Base-by-base conservation (phyloP, 177 flowering plant genomes). In the Tripterygium wilfordii region DNA sequence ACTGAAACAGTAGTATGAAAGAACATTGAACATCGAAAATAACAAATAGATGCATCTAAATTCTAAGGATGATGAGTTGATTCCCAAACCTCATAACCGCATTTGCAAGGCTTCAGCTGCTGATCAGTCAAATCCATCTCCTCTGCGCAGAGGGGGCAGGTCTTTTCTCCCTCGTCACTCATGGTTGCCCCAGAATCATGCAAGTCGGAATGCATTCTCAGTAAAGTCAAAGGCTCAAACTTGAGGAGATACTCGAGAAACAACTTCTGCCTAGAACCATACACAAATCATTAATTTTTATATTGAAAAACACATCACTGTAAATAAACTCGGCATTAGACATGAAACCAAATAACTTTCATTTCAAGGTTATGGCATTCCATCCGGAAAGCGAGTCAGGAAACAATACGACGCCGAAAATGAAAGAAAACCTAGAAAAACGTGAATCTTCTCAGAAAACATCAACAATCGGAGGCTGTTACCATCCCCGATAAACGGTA, bases 141-240 rank as follows among this genome's bases (percentile, higher is more conserved):
- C 57, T 72, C 77, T 13, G 77, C 58, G 35, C 77, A 72, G 14
- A 72, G 60, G 24, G 77, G 77, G 42, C 77, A 72, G 8, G 64
- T 48, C 63, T 62, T 69, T 23, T 68, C 77, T 48, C 68, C 74
- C 27, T 68, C 45, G 25, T 68, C 67, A 52, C 63, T 62, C 64
- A 65, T 72, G 62, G 25, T 70, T 56, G 42, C 50, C 48, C 21
- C 25, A 29, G 45, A 28, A 20, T 17, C 17, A 42, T 2, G 22
- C 20, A 32, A 21, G 13, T 12, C 4, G 18, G 10, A 14, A 8
- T 32, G n/a, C n/a, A 22, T 0, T 2, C 19, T 41, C 3, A 35
- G 38, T 23, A 14, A 19, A 41, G 12, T 8, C 15, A 17, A 14
- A 21, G 20, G 2, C 30, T 14, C 14, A 39, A 13, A 28, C 28